These are phyloP conservation scores for Raffaelea ambrosiae DNA, from an alignment of 2,329 filamentous ascomycete genomes.

Conservation along the genomic window DNA sequence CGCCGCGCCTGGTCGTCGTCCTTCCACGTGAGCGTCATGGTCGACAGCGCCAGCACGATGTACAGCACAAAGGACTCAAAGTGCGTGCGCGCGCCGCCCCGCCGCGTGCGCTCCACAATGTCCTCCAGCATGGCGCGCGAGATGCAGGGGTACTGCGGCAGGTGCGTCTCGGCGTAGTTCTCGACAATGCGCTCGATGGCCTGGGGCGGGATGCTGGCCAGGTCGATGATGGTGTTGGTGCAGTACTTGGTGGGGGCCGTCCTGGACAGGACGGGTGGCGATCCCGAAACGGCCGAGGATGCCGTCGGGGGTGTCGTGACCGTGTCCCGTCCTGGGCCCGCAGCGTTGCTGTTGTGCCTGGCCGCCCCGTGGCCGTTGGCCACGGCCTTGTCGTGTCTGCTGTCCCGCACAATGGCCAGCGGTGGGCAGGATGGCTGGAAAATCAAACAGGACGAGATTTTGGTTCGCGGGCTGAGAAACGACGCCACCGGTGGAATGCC, in stretches of 20 bases:
- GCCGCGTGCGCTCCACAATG: slow-evolving; percentile 1
- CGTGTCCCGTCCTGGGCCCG: too few relatives aligned
- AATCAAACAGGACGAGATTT: not conserved
- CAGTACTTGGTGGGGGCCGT: not conserved
- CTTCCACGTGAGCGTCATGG: slow-evolving; percentile 31
- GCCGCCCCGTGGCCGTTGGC: not conserved
- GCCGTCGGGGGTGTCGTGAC: too few relatives aligned
- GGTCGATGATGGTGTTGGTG: slow-evolving; percentile 1
- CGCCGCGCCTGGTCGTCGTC: slow-evolving; percentile 22
- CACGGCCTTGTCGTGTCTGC: not conserved
- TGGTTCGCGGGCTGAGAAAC: not conserved
- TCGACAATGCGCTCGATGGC: slow-evolving; percentile 4
- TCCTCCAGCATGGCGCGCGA: not conserved
- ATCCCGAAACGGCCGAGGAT: too few relatives aligned
- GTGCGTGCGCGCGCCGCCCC: not conserved
- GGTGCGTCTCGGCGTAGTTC: slow-evolving; percentile 3
- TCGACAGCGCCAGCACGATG: slow-evolving; percentile 21
- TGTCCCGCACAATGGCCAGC: not conserved
- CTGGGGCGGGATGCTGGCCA: slow-evolving; percentile 1
- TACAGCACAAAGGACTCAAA: slow-evolving; percentile 22
- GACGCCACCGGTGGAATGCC: not conserved
- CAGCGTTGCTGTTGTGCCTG: not conserved
- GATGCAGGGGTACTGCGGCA: slow-evolving; percentile 5
- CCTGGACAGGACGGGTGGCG: not conserved
- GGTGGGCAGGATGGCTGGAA: slow-evolving; percentile 4